Percentiles rank a stretch among this genome's conserved stretches.
Evolutionary conservation across 495 filamentous ascomycete species (phyloP).

Genomic region (Lasiosphaeria ovina): DNA sequence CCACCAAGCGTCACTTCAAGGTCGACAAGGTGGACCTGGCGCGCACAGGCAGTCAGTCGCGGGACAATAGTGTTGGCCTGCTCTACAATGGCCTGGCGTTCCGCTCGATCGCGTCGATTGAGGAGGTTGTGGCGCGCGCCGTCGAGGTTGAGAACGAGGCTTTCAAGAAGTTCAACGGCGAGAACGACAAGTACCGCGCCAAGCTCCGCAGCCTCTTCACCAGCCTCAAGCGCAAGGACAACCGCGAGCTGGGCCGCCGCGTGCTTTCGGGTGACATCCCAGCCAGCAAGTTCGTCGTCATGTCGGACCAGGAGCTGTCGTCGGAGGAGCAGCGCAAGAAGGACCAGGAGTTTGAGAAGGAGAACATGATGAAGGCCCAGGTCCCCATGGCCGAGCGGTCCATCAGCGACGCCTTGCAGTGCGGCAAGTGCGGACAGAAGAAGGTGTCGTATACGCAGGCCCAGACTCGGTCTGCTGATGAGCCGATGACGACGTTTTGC

Average conservation of each 20-base stretch:
- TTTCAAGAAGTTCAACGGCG: constrained; percentile 60
- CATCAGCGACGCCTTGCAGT: constrained; percentile 81
- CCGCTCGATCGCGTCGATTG: constrained; percentile 54
- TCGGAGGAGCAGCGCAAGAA: constrained; percentile 73
- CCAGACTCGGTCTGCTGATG: constrained; percentile 92
- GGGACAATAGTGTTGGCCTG: constrained; percentile 82
- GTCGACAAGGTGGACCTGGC: constrained; percentile 71
- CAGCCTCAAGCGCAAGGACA: constrained; percentile 90
- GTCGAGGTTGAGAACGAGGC: constrained; percentile 72
- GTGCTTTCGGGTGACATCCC: constrained; percentile 72
- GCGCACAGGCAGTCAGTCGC: constrained; percentile 65
- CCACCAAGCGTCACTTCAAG: constrained; percentile 74
- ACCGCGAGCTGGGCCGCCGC: constrained; percentile 67
- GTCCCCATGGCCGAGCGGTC: constrained; percentile 84
- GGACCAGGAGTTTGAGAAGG: constrained; percentile 70
- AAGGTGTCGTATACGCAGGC: constrained; percentile 95
- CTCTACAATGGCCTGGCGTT: constrained; percentile 80
- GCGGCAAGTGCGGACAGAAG: constrained; percentile 84
- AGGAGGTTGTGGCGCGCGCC: constrained; percentile 64
- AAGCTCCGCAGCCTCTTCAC: constrained; percentile 91
- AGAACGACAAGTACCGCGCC: constrained; percentile 69
- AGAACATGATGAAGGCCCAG: constrained; percentile 95
- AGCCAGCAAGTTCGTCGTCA: constrained; percentile 67
- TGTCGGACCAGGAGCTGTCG: constrained; percentile 48
- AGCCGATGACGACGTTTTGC: constrained; percentile 83